Evolutionary conservation across 2,329 filamentous ascomycete species (phyloP), one percentile per base, ranked within the genome.

Genomic region (Beauveria pseudobassiana): DNA sequence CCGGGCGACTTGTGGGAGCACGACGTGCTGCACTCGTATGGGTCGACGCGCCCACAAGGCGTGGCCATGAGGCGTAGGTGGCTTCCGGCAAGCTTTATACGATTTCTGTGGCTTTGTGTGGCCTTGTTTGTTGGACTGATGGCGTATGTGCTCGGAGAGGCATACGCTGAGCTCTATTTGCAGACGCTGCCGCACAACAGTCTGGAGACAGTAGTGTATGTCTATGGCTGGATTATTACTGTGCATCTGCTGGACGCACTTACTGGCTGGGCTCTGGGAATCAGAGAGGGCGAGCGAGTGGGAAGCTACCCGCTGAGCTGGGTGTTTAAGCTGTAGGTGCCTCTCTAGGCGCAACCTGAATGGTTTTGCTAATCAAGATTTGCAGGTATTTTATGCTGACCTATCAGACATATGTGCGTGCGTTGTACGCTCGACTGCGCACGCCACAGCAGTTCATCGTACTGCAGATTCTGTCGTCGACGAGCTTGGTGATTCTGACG

Each of bases 351-450:
- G 12, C 28, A 18, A 7, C 38, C 7, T 48, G 20, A 16, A 42
- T 22, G n/a, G 9, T 26, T 16, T 16, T 14, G 34, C 38, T 46
- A 46, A 61, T 22, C 8, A 1, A 1, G 40, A 22, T 14, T 24
- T 12, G 14, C 65, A 84, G 82, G 53, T 87, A 87, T 72, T 88
- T 87, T 70, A 84, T 84, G 77, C 74, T 88, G 57, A 89, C 86
- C 6, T 89, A 89, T 72, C 86, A 89, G 73, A 88, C 86, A 5
- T 89, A 88, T 72, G 86, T 89, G 14, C 84, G 86, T 58, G 85
- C 86, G 12, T 73, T 89, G 62, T 89, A 89, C 70, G 86, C 86
- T 16, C 84, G 86, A 20, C 80, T 89, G 16, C 85, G 86, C 64
- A 86, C 83, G 6, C 86, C 85, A 0, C 73, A 77, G 45, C 85